Evolutionary conservation across 169 alveolate species (phyloP).

Genomic region (Plasmodium vivax): DNA sequence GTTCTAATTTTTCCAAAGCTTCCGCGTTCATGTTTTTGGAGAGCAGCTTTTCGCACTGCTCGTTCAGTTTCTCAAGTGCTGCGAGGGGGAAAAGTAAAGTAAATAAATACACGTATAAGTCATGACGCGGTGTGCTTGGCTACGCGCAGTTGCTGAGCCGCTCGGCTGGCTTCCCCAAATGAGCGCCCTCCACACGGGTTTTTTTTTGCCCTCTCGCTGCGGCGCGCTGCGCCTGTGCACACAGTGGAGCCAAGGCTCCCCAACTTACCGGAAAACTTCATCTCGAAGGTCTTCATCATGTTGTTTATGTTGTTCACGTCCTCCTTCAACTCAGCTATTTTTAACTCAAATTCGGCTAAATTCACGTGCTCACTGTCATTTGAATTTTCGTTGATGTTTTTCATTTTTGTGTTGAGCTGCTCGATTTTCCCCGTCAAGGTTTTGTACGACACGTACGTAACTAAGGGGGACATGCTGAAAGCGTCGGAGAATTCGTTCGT

Average conservation of each 20-base stretch:
- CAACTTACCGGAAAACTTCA: slow-evolving; percentile 40
- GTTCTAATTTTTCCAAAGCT: slow-evolving; percentile 49
- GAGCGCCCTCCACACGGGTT: background rate
- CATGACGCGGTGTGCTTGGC: background rate
- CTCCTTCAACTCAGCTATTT: slow-evolving; percentile 56
- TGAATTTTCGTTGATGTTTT: background rate
- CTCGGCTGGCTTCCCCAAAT: background rate
- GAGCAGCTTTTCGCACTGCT: slow-evolving; percentile 62
- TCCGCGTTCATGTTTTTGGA: slow-evolving; percentile 45
- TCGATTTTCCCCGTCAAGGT: slow-evolving; percentile 39
- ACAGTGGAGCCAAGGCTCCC: background rate
- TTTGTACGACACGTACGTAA: slow-evolving; percentile 66
- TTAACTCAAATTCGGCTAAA: slow-evolving; percentile 32
- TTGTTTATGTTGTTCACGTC: slow-evolving; percentile 31
- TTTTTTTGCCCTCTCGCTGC: background rate
- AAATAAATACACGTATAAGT: background rate
- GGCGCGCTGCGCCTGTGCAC: background rate
- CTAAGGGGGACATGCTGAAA: slow-evolving; percentile 69
- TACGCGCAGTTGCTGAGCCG: background rate
- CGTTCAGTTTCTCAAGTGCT: slow-evolving; percentile 64
- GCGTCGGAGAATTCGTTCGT: slow-evolving; percentile 41
- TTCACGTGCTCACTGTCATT: slow-evolving; percentile 9
- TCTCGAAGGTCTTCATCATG: slow-evolving; percentile 67
- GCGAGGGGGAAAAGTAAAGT: background rate
- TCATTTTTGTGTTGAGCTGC: slow-evolving; percentile 18